Percentiles rank a stretch among this genome's conserved stretches.
Conservation (phyloP, 1,139 yeast genomes). For the Diutina siamensis region DNA sequence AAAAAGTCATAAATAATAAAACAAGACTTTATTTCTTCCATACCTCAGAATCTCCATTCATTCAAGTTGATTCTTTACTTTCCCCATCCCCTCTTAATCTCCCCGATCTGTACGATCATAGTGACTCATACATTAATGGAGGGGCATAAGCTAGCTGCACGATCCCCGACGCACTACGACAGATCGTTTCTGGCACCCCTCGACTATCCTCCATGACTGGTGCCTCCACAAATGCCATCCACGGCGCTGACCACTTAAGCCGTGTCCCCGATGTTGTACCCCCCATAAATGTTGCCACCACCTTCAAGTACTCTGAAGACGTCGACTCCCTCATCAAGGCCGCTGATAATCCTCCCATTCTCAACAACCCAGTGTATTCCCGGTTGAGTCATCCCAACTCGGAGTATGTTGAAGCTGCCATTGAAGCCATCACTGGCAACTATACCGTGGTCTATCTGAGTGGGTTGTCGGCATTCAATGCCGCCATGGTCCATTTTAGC, state of each 20-base stretch:
- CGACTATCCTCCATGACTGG: slow-evolving; percentile 27
- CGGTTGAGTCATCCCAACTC: slow-evolving; percentile 66
- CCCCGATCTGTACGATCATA: too few relatives aligned
- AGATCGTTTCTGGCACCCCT: too few relatives aligned
- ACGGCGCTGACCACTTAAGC: slow-evolving; percentile 44
- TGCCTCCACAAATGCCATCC: slow-evolving; percentile 43
- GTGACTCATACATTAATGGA: too few relatives aligned
- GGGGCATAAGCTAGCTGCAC: too few relatives aligned
- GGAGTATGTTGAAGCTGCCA: slow-evolving; percentile 47
- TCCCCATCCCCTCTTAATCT: too few relatives aligned
- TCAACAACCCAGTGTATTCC: slow-evolving; percentile 39
- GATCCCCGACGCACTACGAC: too few relatives aligned
- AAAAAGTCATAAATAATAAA: too few relatives aligned
- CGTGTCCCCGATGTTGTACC: slow-evolving; percentile 53
- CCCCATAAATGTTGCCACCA: slow-evolving; percentile 76
- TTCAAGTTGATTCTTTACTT: too few relatives aligned
- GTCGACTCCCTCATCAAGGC: slow-evolving; percentile 41
- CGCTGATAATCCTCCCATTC: slow-evolving; percentile 8
- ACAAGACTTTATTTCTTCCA: too few relatives aligned
- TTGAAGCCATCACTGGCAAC: slow-evolving; percentile 45
- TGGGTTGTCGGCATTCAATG: slow-evolving; percentile 75
- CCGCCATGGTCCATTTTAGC: slow-evolving; percentile 55
- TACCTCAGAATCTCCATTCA: too few relatives aligned
- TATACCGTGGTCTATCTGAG: slow-evolving; percentile 55
- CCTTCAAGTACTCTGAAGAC: slow-evolving; percentile 52